Evolutionary conservation across 2,329 filamentous ascomycete species (phyloP), one percentile per base, ranked within the genome.

Genomic region (Apiospora marii): DNA sequence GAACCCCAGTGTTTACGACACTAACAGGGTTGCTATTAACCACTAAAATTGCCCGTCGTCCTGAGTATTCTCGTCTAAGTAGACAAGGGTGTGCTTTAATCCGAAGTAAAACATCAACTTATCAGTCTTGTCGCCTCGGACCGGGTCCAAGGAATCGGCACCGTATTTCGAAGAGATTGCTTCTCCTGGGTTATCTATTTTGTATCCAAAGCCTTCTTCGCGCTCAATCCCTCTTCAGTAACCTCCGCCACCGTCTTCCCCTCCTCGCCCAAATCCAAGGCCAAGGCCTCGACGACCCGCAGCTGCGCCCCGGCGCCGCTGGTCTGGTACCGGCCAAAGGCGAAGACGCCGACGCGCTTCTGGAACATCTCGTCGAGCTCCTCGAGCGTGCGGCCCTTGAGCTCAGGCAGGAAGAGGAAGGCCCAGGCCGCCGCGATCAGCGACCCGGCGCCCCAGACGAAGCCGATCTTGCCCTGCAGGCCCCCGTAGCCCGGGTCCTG

Each of bases 291-390:
- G n/a, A 70, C 51, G 2, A 70, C 71, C 4, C 51, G 27, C 13
- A 67, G 71, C 16, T 67, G 68, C 2, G 71, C 67, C 16, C 71
- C 67, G 19, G 71, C 71, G 19, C 71, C 71, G 1, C 67, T 69
- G 19, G 64, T 69, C 49, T 72, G 64, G 41, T 48, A 72, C 24
- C 46, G 61, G 67, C 71, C 71, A 24, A 72, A 72, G 10, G 68
- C 71, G 16, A 70, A 51, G 16, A 70, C 71, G 16, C 43, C 24
- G 34, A 70, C 30, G 43, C 41, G 19, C 68, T 70, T 72, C 74
- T 79, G 77, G 76, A 80, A 77, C 75, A 80, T 79, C 71, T 73
- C 75, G 68, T 80, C 78, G 67, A 80, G 77, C 72, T 80, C 78
- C 75, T 80, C 78, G 7, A 80, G 76, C 41, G 77, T 78, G 22